These are phyloP conservation scores for Colletotrichum spaethianum DNA, from an alignment of 2,329 filamentous ascomycete genomes.

Conservation along the genomic window DNA sequence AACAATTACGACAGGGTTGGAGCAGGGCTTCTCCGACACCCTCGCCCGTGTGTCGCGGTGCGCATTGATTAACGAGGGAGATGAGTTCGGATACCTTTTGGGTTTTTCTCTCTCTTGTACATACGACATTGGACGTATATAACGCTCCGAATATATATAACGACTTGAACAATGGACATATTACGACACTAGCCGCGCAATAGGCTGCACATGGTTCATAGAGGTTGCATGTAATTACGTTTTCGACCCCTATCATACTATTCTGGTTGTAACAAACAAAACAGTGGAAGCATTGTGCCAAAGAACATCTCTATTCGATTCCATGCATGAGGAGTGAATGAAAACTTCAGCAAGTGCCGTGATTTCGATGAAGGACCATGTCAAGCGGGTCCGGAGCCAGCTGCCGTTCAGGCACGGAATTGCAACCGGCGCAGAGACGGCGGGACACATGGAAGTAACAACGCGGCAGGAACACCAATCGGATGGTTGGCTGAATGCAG, in stretches of 20 bases:
- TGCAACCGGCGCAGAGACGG: background rate
- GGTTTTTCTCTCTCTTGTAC: background rate
- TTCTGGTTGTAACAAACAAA: too few species aligned
- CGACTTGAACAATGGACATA: background rate
- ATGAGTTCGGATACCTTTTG: background rate
- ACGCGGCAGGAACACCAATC: background rate
- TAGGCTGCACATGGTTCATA: background rate
- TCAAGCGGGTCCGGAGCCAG: background rate
- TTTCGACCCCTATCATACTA: fast-evolving
- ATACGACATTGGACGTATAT: background rate
- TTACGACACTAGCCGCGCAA: background rate
- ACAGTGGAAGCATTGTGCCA: too few species aligned
- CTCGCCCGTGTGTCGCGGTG: background rate
- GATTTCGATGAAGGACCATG: too few species aligned
- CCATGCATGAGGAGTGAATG: too few species aligned
- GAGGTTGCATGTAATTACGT: background rate
- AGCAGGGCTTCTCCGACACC: background rate
- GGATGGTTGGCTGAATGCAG: too few species aligned
- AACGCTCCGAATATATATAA: background rate
- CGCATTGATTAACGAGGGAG: background rate
- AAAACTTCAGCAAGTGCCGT: too few species aligned
- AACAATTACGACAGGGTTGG: background rate
- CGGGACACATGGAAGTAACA: background rate
- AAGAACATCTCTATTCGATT: too few species aligned
- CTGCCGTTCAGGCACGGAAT: background rate